phyloP scores from a whole-genome alignment of 176 grass and related monocot species.

The Aegilops bicornis region DNA sequence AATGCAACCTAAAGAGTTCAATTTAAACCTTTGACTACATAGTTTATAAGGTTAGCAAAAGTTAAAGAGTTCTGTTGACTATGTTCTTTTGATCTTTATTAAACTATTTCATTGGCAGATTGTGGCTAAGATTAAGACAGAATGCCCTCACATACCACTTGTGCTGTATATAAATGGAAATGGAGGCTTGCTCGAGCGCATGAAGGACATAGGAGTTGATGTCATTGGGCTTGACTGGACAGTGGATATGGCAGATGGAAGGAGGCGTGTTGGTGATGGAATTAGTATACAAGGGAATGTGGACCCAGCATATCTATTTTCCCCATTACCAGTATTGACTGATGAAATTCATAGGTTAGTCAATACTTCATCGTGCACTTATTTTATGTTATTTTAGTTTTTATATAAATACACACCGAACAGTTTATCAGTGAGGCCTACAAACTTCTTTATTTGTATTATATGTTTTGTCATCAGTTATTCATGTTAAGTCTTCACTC shows the following conservation, averaged over 20 bases:
- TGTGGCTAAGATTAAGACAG: constrained; percentile 70
- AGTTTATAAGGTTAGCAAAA: constrained; percentile 6
- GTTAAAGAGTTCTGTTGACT: background rate
- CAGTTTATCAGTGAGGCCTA: background rate
- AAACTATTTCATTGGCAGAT: constrained; percentile 62
- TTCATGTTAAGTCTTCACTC: background rate
- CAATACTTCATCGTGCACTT: constrained; percentile 5
- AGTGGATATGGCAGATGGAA: constrained; percentile 96
- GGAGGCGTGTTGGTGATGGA: constrained; percentile 71
- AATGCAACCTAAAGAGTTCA: background rate
- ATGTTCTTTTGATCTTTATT: constrained; percentile 9
- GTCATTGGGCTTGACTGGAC: constrained; percentile 99
- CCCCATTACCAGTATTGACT: constrained; percentile 68
- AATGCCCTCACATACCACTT: constrained; percentile 83
- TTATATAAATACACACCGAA: constrained; percentile 8
- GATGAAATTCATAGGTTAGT: constrained; percentile 95
- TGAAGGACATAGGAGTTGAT: constrained; percentile 84
- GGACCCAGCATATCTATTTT: constrained; percentile 84
- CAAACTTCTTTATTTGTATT: background rate
- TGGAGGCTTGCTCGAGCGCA: constrained; percentile 86
- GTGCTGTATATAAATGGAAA: constrained; percentile 98
- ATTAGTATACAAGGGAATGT: constrained; percentile 95
- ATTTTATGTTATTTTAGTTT: background rate
- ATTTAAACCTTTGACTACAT: background rate
- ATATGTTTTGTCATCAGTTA: background rate